These are phyloP conservation scores for Entonaema liquescens DNA, from an alignment of 495 filamentous ascomycete species.

Conservation along the genomic window DNA sequence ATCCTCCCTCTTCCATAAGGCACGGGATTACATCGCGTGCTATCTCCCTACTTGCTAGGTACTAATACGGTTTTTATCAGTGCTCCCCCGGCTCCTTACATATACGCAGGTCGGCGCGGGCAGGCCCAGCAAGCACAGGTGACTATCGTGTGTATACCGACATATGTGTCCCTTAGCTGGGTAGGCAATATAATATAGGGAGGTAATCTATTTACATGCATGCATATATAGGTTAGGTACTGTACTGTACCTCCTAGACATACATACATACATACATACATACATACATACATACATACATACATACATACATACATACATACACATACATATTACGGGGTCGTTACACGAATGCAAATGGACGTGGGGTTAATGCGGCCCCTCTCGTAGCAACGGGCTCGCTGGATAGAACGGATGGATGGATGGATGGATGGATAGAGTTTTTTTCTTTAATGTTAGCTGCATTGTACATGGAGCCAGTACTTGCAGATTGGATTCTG, in stretches of 20 bases:
- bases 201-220: too few relatives aligned
- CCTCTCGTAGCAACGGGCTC: constrained; percentile 14
- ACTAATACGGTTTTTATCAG: background rate
- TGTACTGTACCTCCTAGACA: too few relatives aligned
- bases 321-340: background rate
- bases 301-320: background rate
- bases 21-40: background rate
- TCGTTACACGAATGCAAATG: constrained; percentile 21
- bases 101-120: background rate
- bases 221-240: too few relatives aligned
- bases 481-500: background rate
- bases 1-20: background rate
- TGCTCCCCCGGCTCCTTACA: constrained; percentile 11
- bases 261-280: too few relatives aligned
- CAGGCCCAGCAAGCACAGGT: background rate
- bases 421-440: background rate
- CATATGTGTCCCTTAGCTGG: too few relatives aligned
- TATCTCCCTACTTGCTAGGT: background rate
- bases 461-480: background rate
- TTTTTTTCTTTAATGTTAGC: background rate
- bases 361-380: constrained; percentile 33
- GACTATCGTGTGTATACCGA: background rate
- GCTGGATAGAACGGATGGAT: too few relatives aligned
- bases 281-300: too few relatives aligned
- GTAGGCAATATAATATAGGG: background rate